Percentiles rank a stretch among this genome's conserved stretches.
Conservation (phyloP, 148 eudicot species). For the Cornus controversa region DNA sequence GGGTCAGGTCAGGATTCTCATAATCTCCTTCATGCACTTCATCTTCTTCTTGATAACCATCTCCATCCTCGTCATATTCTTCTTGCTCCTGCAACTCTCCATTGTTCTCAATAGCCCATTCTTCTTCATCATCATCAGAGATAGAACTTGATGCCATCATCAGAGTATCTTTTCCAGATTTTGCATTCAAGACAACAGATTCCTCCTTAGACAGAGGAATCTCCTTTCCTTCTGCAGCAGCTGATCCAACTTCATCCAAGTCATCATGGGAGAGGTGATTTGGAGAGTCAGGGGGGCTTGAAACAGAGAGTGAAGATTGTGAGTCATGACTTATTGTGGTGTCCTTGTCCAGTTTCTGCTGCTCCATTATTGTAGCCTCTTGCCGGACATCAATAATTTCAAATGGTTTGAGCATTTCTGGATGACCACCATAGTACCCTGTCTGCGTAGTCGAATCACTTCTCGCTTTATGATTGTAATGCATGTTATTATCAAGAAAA, state of each 20-base stretch:
- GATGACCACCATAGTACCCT: slow-evolving; percentile 41
- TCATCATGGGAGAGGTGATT: slow-evolving; percentile 90
- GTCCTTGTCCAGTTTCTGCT: slow-evolving; percentile 38
- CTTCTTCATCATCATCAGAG: slow-evolving; percentile 78
- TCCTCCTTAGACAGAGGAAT: slow-evolving; percentile 32
- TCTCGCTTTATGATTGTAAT: slow-evolving; percentile 33
- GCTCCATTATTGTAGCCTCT: slow-evolving; percentile 33
- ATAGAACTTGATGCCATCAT: slow-evolving; percentile 38
- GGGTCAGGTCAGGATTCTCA: slow-evolving; percentile 50
- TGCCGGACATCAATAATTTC: slow-evolving; percentile 35
- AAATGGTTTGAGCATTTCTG: slow-evolving; percentile 37
- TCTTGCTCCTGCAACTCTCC: slow-evolving; percentile 71
- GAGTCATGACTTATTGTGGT: slow-evolving; percentile 65
- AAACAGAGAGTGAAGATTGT: slow-evolving; percentile 85
- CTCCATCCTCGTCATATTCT: slow-evolving; percentile 89
- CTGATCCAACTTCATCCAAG: slow-evolving; percentile 72
- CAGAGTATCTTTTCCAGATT: slow-evolving; percentile 30
- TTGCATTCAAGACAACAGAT: slow-evolving; percentile 28
- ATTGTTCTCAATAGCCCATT: slow-evolving; percentile 71
- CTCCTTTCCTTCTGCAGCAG: slow-evolving; percentile 40
- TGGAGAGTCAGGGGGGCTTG: slow-evolving; percentile 90
- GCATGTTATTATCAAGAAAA: slow-evolving; percentile 33
- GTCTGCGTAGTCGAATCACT: slow-evolving; percentile 38
- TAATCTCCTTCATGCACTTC: slow-evolving; percentile 62
- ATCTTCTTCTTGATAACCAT: slow-evolving; percentile 79